phyloP scores from a whole-genome alignment of 2,329 filamentous ascomycete genomes.

The Nigrospora sphaerica region DNA sequence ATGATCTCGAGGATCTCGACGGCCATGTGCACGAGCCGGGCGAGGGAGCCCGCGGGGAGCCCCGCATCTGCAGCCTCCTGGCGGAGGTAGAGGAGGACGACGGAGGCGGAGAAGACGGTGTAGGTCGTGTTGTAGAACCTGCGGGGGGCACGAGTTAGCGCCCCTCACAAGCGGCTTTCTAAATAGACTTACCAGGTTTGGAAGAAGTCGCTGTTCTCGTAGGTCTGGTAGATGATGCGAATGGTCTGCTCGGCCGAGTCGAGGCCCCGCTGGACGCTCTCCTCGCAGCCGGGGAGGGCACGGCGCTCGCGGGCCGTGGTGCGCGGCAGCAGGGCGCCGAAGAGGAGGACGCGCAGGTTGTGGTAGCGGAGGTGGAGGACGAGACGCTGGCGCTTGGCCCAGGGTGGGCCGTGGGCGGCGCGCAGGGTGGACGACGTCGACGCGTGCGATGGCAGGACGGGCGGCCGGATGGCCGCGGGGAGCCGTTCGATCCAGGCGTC shows the following conservation, averaged over 20 bases:
- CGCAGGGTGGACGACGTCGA: conserved; percentile 10
- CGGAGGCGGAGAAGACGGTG: conserved; percentile 19
- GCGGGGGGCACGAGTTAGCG: not conserved
- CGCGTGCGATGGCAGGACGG: conserved; percentile 5
- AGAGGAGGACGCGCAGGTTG: conserved; percentile 18
- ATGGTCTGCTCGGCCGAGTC: conserved; percentile 16
- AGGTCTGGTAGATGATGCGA: not conserved
- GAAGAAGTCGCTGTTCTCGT: not conserved
- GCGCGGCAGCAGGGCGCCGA: conserved; percentile 16
- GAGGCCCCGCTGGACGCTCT: conserved; percentile 14
- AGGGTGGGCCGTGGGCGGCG: conserved; percentile 13
- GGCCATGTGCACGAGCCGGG: conserved; percentile 14
- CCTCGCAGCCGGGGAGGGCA: conserved; percentile 8
- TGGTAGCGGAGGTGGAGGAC: conserved; percentile 15
- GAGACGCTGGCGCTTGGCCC: conserved; percentile 18
- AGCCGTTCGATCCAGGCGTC: conserved; percentile 14
- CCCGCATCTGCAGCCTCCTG: conserved; percentile 12
- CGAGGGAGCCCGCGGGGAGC: conserved; percentile 5
- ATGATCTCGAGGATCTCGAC: conserved; percentile 15
- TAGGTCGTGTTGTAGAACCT: conserved; percentile 25
- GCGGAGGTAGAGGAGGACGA: conserved; percentile 18
- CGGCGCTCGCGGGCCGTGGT: conserved; percentile 10
- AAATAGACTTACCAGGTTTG: conserved; percentile 9
- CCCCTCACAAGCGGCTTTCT: not conserved
- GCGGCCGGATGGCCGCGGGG: conserved; percentile 13